Evolutionary conservation across 768 basidiomycete species (phyloP).

Genomic region (Xanthoconium stramineum): DNA sequence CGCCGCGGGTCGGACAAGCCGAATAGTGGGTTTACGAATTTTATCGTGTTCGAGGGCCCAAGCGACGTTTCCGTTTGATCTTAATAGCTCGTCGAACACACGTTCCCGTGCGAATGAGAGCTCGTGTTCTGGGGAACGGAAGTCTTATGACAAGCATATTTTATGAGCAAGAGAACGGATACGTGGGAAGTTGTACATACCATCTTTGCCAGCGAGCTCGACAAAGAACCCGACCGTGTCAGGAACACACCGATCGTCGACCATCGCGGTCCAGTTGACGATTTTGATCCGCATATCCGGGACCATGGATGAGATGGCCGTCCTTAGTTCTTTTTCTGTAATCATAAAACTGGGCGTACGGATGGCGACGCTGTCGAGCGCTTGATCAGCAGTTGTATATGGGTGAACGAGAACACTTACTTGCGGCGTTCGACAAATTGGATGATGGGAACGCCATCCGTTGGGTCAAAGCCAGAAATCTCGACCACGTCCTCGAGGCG

Average conservation of each 20-base stretch:
- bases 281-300: background rate
- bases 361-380: background rate
- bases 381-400: background rate
- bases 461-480: conserved; percentile 18
- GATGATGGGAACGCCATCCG: conserved; percentile 17
- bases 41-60: background rate
- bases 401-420: background rate
- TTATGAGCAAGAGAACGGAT: background rate
- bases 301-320: background rate
- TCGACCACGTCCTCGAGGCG: conserved; percentile 17
- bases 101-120: background rate
- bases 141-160: too few species aligned
- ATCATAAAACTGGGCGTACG: conserved; percentile 8
- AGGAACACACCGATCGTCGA: background rate
- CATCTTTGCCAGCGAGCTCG: background rate
- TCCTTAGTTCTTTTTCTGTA: conserved; percentile 8
- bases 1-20: background rate
- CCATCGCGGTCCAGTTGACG: background rate
- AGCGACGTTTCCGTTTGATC: background rate
- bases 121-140: background rate
- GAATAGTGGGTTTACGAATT: background rate
- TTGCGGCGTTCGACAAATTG: conserved; percentile 14
- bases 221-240: background rate
- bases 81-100: background rate
- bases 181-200: background rate